Conservation (phyloP, 176 grass and related monocot genomes). For the Urochloa ruziziensis region DNA sequence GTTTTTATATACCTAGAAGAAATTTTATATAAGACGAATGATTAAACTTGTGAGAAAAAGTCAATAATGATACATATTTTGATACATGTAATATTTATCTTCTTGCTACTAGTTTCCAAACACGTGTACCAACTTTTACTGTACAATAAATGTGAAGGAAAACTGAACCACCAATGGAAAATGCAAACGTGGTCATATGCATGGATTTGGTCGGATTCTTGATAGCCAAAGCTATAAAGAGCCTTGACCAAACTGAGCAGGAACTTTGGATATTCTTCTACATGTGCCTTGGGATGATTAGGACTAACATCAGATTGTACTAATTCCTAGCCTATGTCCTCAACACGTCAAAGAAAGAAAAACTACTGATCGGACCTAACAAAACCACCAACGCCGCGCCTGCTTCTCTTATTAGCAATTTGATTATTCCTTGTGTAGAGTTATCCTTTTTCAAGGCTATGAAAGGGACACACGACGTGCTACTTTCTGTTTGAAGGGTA, state of each 20-base stretch:
- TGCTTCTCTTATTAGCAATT: neutral
- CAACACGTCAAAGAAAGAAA: neutral
- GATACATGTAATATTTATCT: no score
- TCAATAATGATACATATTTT: no score
- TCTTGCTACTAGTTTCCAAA: neutral
- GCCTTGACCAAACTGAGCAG: neutral
- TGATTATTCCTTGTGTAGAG: neutral
- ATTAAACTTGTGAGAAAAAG: no score
- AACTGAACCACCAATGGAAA: neutral
- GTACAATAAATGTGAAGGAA: neutral
- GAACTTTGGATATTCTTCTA: neutral
- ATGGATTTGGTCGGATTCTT: conserved; percentile 7
- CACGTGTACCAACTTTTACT: neutral
- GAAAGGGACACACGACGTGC: neutral
- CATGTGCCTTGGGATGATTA: neutral
- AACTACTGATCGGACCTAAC: conserved; percentile 22
- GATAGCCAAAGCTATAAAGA: neutral
- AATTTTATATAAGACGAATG: no score
- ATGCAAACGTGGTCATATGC: neutral
- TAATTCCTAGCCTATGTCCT: neutral
- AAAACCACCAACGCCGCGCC: conserved; percentile 22
- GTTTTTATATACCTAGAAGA: no score
- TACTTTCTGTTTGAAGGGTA: neutral
- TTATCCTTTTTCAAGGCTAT: neutral
- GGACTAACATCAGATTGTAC: neutral